These are phyloP conservation scores for Magnolia kwangsiensis DNA, from an alignment of 164 flowering plant genomes.

Conservation along the genomic window DNA sequence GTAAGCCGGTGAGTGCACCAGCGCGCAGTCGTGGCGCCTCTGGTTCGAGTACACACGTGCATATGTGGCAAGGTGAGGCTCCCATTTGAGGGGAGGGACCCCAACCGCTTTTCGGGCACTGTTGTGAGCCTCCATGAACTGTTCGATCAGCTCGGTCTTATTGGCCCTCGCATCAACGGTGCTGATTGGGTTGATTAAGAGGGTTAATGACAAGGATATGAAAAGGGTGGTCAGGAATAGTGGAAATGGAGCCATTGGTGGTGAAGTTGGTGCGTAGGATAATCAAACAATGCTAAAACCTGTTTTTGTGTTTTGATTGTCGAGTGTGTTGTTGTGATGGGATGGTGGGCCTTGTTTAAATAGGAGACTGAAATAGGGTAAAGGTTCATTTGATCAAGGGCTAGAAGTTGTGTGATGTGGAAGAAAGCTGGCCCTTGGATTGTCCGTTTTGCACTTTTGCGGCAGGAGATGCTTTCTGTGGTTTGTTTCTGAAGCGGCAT, in stretches of 20 bases:
- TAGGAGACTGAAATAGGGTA: neutral
- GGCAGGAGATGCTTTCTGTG: neutral
- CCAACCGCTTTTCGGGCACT: conserved; percentile 22
- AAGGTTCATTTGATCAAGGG: neutral
- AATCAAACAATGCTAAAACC: neutral
- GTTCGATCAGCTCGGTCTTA: conserved; percentile 6
- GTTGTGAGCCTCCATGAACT: conserved; percentile 21
- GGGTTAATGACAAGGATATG: neutral
- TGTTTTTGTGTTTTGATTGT: too few species aligned
- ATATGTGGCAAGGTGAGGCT: conserved; percentile 16
- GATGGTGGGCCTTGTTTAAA: neutral
- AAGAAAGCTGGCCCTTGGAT: neutral
- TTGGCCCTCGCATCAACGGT: neutral
- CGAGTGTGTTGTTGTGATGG: too few species aligned
- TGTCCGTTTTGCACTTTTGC: neutral
- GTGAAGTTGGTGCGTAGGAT: neutral
- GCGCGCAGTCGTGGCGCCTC: conserved; percentile 18
- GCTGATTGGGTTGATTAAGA: neutral
- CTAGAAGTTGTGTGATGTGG: neutral
- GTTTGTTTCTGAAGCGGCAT: too few species aligned
- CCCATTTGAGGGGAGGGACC: conserved; percentile 21
- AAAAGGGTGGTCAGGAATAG: neutral
- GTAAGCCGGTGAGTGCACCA: conserved; percentile 16
- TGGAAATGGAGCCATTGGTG: neutral
- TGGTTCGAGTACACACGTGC: conserved; percentile 22